Conservation (phyloP, 257 asterid species). For the Solanum commersonii region DNA sequence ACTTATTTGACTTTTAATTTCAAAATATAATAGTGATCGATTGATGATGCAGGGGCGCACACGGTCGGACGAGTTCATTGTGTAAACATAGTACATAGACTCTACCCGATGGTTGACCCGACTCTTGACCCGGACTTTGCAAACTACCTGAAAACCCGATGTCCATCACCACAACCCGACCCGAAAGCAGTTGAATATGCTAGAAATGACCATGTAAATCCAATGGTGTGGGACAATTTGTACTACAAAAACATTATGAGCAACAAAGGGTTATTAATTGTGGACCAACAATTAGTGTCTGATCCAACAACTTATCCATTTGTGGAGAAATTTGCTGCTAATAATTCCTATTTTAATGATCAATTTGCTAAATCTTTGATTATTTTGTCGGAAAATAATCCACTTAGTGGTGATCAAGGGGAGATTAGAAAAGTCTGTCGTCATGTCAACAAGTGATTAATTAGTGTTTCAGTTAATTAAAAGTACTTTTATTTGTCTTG, state of each 20-base stretch:
- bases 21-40: background rate
- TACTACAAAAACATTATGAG: slow-evolving; percentile 56
- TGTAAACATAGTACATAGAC: slow-evolving; percentile 43
- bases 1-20: background rate
- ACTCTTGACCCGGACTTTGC: slow-evolving; percentile 38
- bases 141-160: slow-evolving; percentile 52
- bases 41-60: slow-evolving; percentile 44
- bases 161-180: slow-evolving; percentile 45
- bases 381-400: slow-evolving; percentile 63
- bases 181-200: slow-evolving; percentile 46
- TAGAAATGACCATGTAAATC: slow-evolving; percentile 46
- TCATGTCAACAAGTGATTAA: slow-evolving; percentile 19
- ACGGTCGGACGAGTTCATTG: slow-evolving; percentile 83
- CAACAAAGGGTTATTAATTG: slow-evolving; percentile 37
- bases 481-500: background rate
- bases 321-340: slow-evolving; percentile 64
- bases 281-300: slow-evolving; percentile 53
- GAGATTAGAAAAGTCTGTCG: slow-evolving; percentile 67
- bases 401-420: slow-evolving; percentile 42
- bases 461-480: background rate
- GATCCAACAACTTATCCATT: slow-evolving; percentile 50
- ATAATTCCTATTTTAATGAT: slow-evolving; percentile 53
- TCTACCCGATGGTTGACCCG: slow-evolving; percentile 64
- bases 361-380: slow-evolving; percentile 55
- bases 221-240: slow-evolving; percentile 58